Base-by-base conservation (phyloP, 495 filamentous ascomycete genomes). In the Neurospora intermedia region DNA sequence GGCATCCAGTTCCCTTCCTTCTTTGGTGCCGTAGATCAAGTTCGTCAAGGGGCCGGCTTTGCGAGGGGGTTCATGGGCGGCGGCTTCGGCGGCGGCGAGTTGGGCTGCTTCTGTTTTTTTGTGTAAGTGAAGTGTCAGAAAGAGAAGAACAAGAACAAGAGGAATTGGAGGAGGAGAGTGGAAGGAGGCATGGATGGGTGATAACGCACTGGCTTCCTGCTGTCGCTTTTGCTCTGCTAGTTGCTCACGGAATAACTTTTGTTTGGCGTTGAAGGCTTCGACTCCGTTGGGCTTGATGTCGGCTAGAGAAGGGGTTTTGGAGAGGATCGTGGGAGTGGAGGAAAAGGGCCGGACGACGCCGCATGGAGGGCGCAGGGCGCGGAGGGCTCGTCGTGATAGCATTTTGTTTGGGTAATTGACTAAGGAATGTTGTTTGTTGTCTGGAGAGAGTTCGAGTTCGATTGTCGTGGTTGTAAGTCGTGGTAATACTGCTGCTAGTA, bases 1-100 rank as follows among this genome's bases (percentile, higher is more conserved):
- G 70, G 91, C 89, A 74, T 99, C 96, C 83, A 97, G 87, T 81
- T 96, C 90, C 75, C 93, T 88, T 6, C 95, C 96, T 80, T 98
- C 94, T 78, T 94, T 92, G 13, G 96, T 98, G 75, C 96, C 96
- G 82, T 99, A 98, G 80, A 99, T 96, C 69, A 99, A 87, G 69
- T 89, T 91, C 35, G 83, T 85, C 23, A 91, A 79, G 42, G 86
- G 85, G 11, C 87, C 86, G 45, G 84, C 81, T 77, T 87, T 87
- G 81, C 83, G 83, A 15, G 81, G 77, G 38, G 79, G 73, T 81
- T 81, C 78, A 40, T 81, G 78, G 46, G 81, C 75, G 82, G 82
- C 79, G 35, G 79, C 76, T 75, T 82, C 83, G 69, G 80, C 79
- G 42, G 79, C 79, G 73, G 54, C 54, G 15, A 35, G 2, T 4